These are phyloP conservation scores for Jaapia argillacea DNA, from an alignment of 768 basidiomycete genomes.

Conservation along the genomic window DNA sequence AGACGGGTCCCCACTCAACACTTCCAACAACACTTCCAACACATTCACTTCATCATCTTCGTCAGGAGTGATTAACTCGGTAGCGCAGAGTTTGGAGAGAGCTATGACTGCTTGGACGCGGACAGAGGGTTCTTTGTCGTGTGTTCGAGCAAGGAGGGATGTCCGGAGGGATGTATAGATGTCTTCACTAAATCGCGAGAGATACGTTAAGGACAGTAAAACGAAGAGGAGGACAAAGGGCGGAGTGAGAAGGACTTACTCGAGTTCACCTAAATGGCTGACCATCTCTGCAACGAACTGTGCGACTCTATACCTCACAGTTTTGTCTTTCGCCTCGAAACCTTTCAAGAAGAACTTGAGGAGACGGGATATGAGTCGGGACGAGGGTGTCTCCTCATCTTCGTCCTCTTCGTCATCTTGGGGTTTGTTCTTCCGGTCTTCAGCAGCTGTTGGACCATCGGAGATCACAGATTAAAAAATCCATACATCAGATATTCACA, in stretches of 20 bases:
- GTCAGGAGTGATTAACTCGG: slow-evolving; percentile 53
- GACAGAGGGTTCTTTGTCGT: slow-evolving; percentile 71
- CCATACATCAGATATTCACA: slow-evolving; percentile 14
- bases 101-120: slow-evolving; percentile 75
- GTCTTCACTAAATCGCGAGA: slow-evolving; percentile 63
- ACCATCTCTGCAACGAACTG: slow-evolving; percentile 36
- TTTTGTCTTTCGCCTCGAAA: slow-evolving; percentile 42
- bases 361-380: slow-evolving; percentile 59
- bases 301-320: slow-evolving; percentile 33
- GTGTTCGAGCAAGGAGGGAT: slow-evolving; percentile 58
- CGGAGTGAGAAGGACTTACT: slow-evolving; percentile 23
- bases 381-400: slow-evolving; percentile 52
- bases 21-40: slow-evolving; percentile 53
- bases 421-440: slow-evolving; percentile 14
- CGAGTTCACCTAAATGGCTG: slow-evolving; percentile 35
- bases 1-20: slow-evolving; percentile 62
- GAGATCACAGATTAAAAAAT: no score
- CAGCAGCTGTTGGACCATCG: slow-evolving; percentile 15
- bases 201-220: slow-evolving; percentile 1
- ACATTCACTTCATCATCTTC: slow-evolving; percentile 42
- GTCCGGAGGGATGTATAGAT: slow-evolving; percentile 53
- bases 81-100: slow-evolving; percentile 63
- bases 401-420: slow-evolving; percentile 21
- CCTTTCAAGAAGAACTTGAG: slow-evolving; percentile 46
- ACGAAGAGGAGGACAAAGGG: neutral